phyloP scores from a whole-genome alignment of 2,329 filamentous ascomycete species.

The Triangularia verruculosa region DNA sequence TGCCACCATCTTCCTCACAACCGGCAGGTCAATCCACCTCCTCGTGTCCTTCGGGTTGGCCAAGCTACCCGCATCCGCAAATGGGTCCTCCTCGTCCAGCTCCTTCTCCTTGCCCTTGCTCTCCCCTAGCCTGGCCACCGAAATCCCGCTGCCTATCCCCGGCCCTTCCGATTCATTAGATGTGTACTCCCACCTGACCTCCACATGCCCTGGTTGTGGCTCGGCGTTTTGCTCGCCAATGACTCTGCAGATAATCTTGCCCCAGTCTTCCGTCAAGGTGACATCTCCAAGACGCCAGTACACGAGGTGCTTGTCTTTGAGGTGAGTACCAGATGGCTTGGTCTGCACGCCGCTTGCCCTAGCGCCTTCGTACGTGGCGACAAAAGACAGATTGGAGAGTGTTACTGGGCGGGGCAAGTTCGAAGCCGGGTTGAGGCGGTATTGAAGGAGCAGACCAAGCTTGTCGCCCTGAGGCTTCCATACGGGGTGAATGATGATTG shows the following conservation, averaged over 20 bases:
- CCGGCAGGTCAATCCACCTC: conserved; percentile 65
- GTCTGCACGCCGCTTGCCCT: conserved; percentile 67
- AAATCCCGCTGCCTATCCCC: conserved; percentile 61
- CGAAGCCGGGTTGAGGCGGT: conserved; percentile 73
- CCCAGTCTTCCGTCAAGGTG: conserved; percentile 60
- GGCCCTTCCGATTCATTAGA: conserved; percentile 37
- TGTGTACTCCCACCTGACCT: conserved; percentile 73
- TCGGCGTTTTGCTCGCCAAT: conserved; percentile 66
- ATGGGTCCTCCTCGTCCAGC: conserved; percentile 56
- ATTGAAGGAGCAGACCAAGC: conserved; percentile 80
- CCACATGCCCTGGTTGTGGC: conserved; percentile 71
- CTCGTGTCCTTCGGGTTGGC: conserved; percentile 29
- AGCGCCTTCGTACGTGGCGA: conserved; percentile 67
- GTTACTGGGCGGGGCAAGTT: conserved; percentile 41
- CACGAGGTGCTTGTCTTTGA: conserved; percentile 71
- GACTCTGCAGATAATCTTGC: conserved; percentile 82
- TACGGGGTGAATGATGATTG: conserved; percentile 67
- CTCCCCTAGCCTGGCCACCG: conserved; percentile 55
- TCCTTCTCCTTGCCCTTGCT: conserved; percentile 44
- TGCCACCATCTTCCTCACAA: conserved; percentile 65
- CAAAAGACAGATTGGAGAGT: conserved; percentile 70
- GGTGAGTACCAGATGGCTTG: conserved; percentile 75
- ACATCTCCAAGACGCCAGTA: conserved; percentile 81
- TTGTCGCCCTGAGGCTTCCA: conserved; percentile 87
- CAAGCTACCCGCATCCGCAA: conserved; percentile 57